Evolutionary conservation across 73 alveolate species (phyloP).

Genomic region (Paramecium sonneborni): DNA sequence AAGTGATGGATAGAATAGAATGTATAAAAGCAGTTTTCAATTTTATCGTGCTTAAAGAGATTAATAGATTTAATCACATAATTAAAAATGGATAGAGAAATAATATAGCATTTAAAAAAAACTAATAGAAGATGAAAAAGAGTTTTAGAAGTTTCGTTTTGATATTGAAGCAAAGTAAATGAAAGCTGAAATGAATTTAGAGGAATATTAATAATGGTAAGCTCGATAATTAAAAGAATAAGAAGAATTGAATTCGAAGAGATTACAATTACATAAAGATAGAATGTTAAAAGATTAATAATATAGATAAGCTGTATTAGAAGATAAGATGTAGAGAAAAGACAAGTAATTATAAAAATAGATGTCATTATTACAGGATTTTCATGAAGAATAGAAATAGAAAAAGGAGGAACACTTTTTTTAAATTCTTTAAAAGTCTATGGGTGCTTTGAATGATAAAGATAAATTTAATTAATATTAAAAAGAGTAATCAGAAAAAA

Average conservation of each 20-base stretch:
- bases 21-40: constrained; percentile 22
- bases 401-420: not conserved
- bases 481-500: not conserved
- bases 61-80: constrained; percentile 21
- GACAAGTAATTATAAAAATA: not conserved
- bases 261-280: constrained; percentile 28
- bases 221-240: not conserved
- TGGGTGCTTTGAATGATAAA: not conserved
- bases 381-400: not conserved
- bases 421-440: not conserved
- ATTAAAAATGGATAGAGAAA: constrained; percentile 25
- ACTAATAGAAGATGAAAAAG: constrained; percentile 3
- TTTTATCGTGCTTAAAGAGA: constrained; percentile 40
- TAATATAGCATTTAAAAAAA: not conserved
- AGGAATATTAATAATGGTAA: constrained; percentile 31
- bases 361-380: not conserved
- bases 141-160: not conserved
- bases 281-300: not conserved
- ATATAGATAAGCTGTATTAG: not conserved
- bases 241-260: not conserved
- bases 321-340: not conserved
- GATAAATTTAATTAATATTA: not conserved
- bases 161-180: constrained; percentile 40
- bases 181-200: constrained; percentile 25
- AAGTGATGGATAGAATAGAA: not conserved